Base-by-base conservation (phyloP, 768 basidiomycete species). In the Crucibulum laeve region DNA sequence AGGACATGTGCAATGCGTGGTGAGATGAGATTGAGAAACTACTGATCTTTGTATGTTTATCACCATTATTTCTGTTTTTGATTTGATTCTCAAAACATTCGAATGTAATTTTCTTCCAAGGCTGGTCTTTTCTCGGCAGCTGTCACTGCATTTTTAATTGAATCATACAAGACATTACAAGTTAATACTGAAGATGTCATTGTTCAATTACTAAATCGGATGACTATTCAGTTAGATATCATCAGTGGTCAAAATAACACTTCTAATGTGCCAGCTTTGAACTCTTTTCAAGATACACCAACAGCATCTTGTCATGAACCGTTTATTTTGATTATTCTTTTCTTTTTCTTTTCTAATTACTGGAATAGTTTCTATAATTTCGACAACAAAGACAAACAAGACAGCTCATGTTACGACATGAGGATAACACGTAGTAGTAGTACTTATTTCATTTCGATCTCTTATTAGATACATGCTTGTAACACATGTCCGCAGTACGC, bases 1-100 rank as follows among this genome's bases (percentile, higher is more conserved):
- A 40, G 18, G 44, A 26, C 10, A 44, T 44, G 43, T 37, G 33
- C 24, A 24, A 44, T 6, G 43, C 43, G 6, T 44, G 43, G 43
- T 40, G 22, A 26, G 38, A 25, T 23, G 44, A 45, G 24, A 30
- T 45, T 21, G 32, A 45, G 15, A 40, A 40, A 3, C 28, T 45
- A 14, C 23, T 45, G 14, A 26, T 45, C 13, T 45, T 45, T 36
- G 44, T 40, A 40, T 24, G 44, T 45, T 21, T 11, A 42, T 10
- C 41, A 6, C 21, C n/a, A n/a, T n/a, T n/a, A n/a, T n/a, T n/a
- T n/a, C n/a, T n/a, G n/a, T n/a, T n/a, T n/a, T n/a, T n/a, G n/a
- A n/a, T n/a, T 17, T 25, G 6, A 24, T 32, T 25, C 13, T 22
- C n/a, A 21, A 8, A 40, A 2, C 7, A 14, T 13, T 23, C 11